Conservation (phyloP, 495 filamentous ascomycete species). For the Penicillium angulare region DNA sequence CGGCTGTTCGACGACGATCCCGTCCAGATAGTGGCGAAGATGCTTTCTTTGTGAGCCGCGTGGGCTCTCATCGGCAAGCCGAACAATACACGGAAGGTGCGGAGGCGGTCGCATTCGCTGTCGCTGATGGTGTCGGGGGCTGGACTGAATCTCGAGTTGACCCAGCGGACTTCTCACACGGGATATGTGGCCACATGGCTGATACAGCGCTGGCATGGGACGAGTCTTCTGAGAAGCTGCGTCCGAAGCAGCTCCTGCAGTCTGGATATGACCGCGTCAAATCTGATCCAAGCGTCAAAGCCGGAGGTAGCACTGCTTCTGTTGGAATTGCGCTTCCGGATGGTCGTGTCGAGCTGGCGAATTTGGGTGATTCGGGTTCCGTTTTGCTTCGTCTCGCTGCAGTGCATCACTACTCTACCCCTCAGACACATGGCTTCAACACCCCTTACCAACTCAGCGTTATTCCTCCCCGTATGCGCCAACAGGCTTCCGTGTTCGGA, state of each 20-base stretch:
- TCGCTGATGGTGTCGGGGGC: slow-evolving; percentile 93
- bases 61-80: slow-evolving; percentile 45
- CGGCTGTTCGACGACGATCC: slow-evolving; percentile 28
- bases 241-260: slow-evolving; percentile 72
- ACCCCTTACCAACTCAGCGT: slow-evolving; percentile 93
- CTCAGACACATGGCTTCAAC: slow-evolving; percentile 96
- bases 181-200: slow-evolving; percentile 90
- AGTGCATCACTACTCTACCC: slow-evolving; percentile 75
- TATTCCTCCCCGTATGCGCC: slow-evolving; percentile 74
- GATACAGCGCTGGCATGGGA: slow-evolving; percentile 58
- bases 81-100: slow-evolving; percentile 36
- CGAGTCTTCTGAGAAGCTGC: slow-evolving; percentile 42
- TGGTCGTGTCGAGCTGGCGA: slow-evolving; percentile 81
- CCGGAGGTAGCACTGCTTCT: slow-evolving; percentile 87
- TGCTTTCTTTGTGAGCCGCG: slow-evolving; percentile 85
- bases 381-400: slow-evolving; percentile 79
- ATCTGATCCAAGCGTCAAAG: slow-evolving; percentile 65
- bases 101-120: slow-evolving; percentile 66
- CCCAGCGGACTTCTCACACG: slow-evolving; percentile 92
- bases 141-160: slow-evolving; percentile 91
- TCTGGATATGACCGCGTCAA: slow-evolving; percentile 78
- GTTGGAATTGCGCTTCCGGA: slow-evolving; percentile 68
- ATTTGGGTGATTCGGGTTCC: slow-evolving; percentile 97
- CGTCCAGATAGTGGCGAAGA: slow-evolving; percentile 87
- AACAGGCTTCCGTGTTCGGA: slow-evolving; percentile 75